phyloP scores from a whole-genome alignment of 257 asterid species.

The Solanum appendiculatum region DNA sequence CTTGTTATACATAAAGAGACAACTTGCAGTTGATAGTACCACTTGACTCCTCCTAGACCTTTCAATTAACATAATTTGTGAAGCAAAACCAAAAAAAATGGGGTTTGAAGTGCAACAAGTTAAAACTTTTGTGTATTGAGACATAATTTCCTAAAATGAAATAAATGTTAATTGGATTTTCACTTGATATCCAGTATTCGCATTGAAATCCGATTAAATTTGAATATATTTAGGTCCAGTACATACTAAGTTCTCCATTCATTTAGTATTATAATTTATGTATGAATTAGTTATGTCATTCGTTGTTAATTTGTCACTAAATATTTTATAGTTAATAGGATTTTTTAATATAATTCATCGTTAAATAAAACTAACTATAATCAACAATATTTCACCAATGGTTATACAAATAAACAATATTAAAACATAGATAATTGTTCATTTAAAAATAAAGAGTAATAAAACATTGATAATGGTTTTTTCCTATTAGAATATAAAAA shows the following conservation, averaged over 20 bases:
- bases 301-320: neutral
- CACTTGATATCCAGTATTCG: no score
- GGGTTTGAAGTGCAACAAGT: neutral
- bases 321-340: neutral
- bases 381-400: neutral
- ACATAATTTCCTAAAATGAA: no score
- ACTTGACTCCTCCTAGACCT: neutral
- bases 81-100: no score
- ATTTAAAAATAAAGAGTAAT: neutral
- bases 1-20: neutral
- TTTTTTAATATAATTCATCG: neutral
- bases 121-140: neutral
- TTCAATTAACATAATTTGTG: neutral
- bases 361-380: neutral
- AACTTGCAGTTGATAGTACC: neutral
- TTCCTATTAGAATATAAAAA: neutral
- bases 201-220: neutral
- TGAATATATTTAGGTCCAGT: accelerated
- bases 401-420: neutral
- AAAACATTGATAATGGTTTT: neutral
- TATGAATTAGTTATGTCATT: neutral
- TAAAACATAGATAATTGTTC: neutral
- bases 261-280: neutral
- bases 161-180: no score
- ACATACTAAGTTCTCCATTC: neutral